Conservation (phyloP, 129 eudicot genomes). For the Dittrichia graveolens region DNA sequence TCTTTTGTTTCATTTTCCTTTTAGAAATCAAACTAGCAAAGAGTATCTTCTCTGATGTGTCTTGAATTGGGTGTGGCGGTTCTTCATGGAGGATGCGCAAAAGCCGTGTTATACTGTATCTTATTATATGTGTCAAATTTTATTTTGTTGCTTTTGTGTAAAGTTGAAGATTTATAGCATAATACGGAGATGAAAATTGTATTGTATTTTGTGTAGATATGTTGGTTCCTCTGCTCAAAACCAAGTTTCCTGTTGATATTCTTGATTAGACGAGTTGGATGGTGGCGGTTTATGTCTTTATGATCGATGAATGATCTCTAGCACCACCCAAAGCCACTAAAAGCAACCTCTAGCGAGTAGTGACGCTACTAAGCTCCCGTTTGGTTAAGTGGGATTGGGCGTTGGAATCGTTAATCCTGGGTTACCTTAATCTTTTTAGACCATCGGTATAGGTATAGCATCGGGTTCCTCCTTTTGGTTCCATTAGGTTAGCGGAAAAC, state of each 20-base stretch:
- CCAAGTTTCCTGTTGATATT: constrained; percentile 13
- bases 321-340: not conserved
- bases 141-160: constrained; percentile 35
- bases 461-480: too few relatives aligned
- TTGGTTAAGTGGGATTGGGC: too few relatives aligned
- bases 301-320: not conserved
- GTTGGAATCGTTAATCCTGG: too few relatives aligned
- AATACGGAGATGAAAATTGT: constrained; percentile 33
- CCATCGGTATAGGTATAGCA: too few relatives aligned
- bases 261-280: not conserved
- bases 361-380: too few relatives aligned
- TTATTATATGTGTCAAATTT: constrained; percentile 25
- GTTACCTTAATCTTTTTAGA: too few relatives aligned
- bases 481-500: too few relatives aligned
- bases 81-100: constrained; percentile 21
- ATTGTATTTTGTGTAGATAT: constrained; percentile 40
- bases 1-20: constrained; percentile 28
- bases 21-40: constrained; percentile 37
- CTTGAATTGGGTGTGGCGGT: constrained; percentile 24
- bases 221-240: not conserved
- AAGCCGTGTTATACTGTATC: constrained; percentile 32
- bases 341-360: not conserved
- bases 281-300: not conserved
- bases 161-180: constrained; percentile 39
- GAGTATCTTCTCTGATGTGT: constrained; percentile 15